These are phyloP conservation scores for Aspergillus bombycis DNA, from an alignment of 2,329 filamentous ascomycete genomes.

Conservation along the genomic window DNA sequence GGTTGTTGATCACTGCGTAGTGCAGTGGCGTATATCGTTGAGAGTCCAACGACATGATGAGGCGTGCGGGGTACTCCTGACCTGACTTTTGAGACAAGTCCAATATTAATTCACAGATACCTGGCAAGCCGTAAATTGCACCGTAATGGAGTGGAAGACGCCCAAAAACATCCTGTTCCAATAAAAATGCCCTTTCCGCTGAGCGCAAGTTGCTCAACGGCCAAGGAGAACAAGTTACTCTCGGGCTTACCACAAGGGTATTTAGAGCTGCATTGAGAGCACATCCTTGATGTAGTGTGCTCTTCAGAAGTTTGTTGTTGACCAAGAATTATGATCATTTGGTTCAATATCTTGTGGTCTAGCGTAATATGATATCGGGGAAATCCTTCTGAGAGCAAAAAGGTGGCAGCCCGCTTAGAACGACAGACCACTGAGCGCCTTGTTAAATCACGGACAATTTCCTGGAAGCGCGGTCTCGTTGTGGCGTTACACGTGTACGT, in stretches of 20 bases:
- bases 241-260: neutral
- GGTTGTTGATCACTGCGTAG: slow-evolving; percentile 16
- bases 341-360: slow-evolving; percentile 4
- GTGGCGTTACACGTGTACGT: neutral
- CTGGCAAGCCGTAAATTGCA: slow-evolving; percentile 5
- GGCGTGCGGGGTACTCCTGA: neutral
- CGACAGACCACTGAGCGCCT: neutral
- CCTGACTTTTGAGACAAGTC: neutral
- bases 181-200: neutral
- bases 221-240: neutral
- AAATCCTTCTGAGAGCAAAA: slow-evolving; percentile 10
- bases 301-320: neutral
- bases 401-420: neutral
- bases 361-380: neutral
- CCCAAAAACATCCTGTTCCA: slow-evolving; percentile 5
- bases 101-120: slow-evolving; percentile 6
- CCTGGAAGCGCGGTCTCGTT: neutral
- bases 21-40: slow-evolving; percentile 13
- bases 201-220: slow-evolving; percentile 4
- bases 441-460: slow-evolving; percentile 5
- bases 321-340: slow-evolving; percentile 7
- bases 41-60: slow-evolving; percentile 10
- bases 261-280: neutral
- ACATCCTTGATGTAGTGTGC: neutral
- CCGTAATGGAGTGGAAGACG: slow-evolving; percentile 15